A percentile compares a stretch with the other conserved stretches of the same genome.
Conservation (phyloP, 2,329 filamentous ascomycete genomes). For the Penicillium sp. region DNA sequence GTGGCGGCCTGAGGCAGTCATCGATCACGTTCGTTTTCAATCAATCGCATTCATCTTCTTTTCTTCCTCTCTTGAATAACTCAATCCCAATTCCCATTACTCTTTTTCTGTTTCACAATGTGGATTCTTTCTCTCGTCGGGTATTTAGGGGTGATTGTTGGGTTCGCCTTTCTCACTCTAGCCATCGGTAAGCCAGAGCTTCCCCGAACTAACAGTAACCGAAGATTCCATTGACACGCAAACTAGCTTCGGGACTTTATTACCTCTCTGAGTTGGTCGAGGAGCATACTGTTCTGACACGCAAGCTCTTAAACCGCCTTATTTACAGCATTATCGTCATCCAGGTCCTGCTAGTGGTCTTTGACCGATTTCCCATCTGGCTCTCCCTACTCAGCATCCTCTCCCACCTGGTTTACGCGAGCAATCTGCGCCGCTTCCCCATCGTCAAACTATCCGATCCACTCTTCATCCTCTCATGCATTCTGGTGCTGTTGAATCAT, state of each 20-base stretch:
- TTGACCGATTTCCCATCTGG: slow-evolving; percentile 82
- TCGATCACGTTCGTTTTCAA: not conserved
- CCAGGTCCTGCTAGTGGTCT: slow-evolving; percentile 70
- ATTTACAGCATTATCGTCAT: slow-evolving; percentile 79
- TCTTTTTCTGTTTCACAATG: slow-evolving; percentile 57
- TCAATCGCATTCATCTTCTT: slow-evolving; percentile 2
- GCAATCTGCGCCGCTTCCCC: slow-evolving; percentile 75
- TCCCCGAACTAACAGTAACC: not conserved
- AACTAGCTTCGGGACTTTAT: slow-evolving; percentile 86
- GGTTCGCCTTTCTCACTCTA: slow-evolving; percentile 91
- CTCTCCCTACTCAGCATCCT: slow-evolving; percentile 72
- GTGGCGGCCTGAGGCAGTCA: slow-evolving; percentile 13
- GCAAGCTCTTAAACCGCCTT: slow-evolving; percentile 77
- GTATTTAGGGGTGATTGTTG: slow-evolving; percentile 80
- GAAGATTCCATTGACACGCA: slow-evolving; percentile 9
- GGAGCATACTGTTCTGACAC: slow-evolving; percentile 91
- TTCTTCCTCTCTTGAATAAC: not conserved
- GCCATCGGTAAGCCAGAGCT: slow-evolving; percentile 68
- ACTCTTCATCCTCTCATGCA: slow-evolving; percentile 79
- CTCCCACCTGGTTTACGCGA: slow-evolving; percentile 81
- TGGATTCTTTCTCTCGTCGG: slow-evolving; percentile 94
- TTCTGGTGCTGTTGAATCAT: slow-evolving; percentile 83
- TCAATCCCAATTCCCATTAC: not conserved
- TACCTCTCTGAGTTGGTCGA: slow-evolving; percentile 98
- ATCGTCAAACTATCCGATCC: slow-evolving; percentile 86